Evolutionary conservation across 116 monocot genomes (phyloP), one percentile per base, ranked within the genome.

Genomic region (Zostera marina): DNA sequence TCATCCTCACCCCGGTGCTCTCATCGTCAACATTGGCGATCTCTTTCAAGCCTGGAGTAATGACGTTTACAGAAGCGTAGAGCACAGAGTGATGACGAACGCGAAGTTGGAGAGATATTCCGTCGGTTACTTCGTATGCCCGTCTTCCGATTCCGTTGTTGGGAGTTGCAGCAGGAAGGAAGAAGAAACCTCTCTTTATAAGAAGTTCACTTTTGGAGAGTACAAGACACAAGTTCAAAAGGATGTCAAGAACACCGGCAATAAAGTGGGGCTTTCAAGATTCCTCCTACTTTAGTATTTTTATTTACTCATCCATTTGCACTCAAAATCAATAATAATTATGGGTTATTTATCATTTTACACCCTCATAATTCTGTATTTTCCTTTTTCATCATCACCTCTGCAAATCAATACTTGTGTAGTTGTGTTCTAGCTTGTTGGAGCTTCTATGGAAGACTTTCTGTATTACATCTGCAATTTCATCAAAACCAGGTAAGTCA

Each of bases 41-140:
- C 83, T 96, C 44, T 96, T 88, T 63, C 89, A 85, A 85, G 91
- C 85, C 32, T 85, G 86, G 86, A 92, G 91, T 69, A 82, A 80
- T 26, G 73, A 79, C 49, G 64, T 62, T n/a, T 86, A 92, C 82
- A 85, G 77, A 69, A 92, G 86, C 21, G 82, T 92, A 45, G 69
- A 77, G 72, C 91, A 92, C 62, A 76, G 66, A 43, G 80, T 86
- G 53, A 48, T 82, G 68, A 56, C 73, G 0, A 79, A 77, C 45
- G 19, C 43, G 3, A 73, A 58, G 52, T 41, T 63, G 54, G 80
- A 91, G 65, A 74, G 91, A 59, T 79, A 75, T 57, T 91, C 85
- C 53, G 59, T 74, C 9, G 86, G 77, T 20, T 91, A 77, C 53
- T 85, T 92, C 62, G 45, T 92, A 10, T 92, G 91, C 62, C 91